Evolutionary conservation across 2,329 filamentous ascomycete genomes (phyloP).

Genomic region (Calonectria henricotiae): DNA sequence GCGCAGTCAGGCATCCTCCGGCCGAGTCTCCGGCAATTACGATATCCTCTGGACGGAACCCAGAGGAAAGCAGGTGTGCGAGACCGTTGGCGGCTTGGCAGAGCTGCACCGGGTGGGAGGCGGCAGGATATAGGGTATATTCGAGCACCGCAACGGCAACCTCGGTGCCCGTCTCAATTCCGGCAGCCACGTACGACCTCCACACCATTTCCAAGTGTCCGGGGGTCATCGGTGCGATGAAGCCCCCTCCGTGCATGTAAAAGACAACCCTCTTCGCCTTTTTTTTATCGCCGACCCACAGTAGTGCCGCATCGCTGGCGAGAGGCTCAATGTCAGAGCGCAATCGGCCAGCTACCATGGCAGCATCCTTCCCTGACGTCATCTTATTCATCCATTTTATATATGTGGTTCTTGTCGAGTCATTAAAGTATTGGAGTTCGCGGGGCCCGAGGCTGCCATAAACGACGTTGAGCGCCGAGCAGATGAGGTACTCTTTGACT

Average conservation of each 20-base stretch:
- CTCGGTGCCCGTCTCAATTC: conserved; percentile 28
- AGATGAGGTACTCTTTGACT: neutral
- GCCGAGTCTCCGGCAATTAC: conserved; percentile 57
- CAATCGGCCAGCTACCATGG: neutral
- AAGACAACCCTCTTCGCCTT: conserved; percentile 16
- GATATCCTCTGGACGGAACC: conserved; percentile 44
- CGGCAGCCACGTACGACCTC: conserved; percentile 6
- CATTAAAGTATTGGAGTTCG: conserved; percentile 16
- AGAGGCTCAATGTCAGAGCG: conserved; percentile 48
- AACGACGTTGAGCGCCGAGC: conserved; percentile 1
- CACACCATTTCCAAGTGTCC: conserved; percentile 19
- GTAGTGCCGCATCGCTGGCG: conserved; percentile 24
- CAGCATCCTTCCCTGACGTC: neutral
- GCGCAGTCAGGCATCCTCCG: conserved; percentile 54
- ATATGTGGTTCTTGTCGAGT: neutral
- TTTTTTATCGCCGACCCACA: conserved; percentile 20
- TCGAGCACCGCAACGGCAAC: conserved; percentile 52
- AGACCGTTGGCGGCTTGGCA: conserved; percentile 48
- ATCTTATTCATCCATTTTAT: conserved; percentile 21
- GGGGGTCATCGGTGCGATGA: neutral
- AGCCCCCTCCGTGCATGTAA: conserved; percentile 19
- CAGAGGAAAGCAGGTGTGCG: neutral
- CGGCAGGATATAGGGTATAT: conserved; percentile 53
- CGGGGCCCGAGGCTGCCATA: neutral
- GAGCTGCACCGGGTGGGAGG: conserved; percentile 52